A percentile compares a stretch with the other conserved stretches of the same genome.
Conservation (phyloP, 495 filamentous ascomycete species). For the Trichocladium uniseriatum region DNA sequence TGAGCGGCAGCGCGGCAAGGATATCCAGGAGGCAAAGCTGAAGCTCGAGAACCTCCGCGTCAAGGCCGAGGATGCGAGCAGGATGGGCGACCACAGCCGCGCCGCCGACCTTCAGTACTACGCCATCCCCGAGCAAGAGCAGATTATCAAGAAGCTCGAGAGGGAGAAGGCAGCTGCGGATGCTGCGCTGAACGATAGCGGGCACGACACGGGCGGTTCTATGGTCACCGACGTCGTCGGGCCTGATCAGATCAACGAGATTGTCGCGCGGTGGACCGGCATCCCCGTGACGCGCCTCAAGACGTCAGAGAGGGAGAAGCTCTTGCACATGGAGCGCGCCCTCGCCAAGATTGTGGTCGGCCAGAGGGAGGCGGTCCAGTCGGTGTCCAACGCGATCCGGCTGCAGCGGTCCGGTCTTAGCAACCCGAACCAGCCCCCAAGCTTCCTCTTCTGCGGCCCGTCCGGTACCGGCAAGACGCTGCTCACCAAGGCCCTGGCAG, state of each 20-base stretch:
- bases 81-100: constrained; percentile 66
- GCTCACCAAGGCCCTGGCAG: constrained; percentile 89
- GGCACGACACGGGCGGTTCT: constrained; percentile 49
- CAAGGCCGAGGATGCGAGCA: constrained; percentile 87
- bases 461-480: constrained; percentile 97
- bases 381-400: constrained; percentile 91
- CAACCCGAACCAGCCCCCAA: constrained; percentile 93
- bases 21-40: constrained; percentile 92
- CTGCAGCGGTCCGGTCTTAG: constrained; percentile 85
- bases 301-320: constrained; percentile 94
- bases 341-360: constrained; percentile 79
- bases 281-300: constrained; percentile 90
- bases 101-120: constrained; percentile 95
- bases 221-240: constrained; percentile 89
- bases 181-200: constrained; percentile 55
- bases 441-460: constrained; percentile 96
- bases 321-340: constrained; percentile 85
- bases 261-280: constrained; percentile 90
- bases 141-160: constrained; percentile 70
- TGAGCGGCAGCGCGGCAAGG: constrained; percentile 76
- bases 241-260: constrained; percentile 98
- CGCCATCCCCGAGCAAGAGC: constrained; percentile 85
- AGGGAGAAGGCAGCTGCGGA: constrained; percentile 69
- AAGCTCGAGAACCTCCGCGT: constrained; percentile 81
- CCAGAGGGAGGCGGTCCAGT: constrained; percentile 87